Conservation (phyloP, 768 basidiomycete species). For the Mycena haematopus region DNA sequence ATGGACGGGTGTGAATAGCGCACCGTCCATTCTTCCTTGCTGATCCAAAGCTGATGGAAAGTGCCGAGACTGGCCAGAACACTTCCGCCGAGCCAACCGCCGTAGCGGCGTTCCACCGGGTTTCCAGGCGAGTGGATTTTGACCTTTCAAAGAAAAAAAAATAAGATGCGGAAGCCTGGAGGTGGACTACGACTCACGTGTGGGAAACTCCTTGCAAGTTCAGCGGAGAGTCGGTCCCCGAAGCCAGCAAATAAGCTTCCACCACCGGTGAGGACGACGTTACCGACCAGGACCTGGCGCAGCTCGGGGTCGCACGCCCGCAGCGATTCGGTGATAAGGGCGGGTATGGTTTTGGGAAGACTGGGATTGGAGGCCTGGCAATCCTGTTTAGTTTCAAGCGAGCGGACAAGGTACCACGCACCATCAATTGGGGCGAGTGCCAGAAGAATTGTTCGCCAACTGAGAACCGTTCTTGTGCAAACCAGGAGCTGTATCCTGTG, state of each 20-base stretch:
- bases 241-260: constrained; percentile 88
- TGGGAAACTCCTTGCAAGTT: constrained; percentile 76
- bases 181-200: constrained; percentile 60
- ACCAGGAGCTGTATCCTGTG: constrained; percentile 86
- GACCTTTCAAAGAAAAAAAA: constrained; percentile 55
- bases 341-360: constrained; percentile 76
- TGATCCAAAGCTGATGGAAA: constrained; percentile 98
- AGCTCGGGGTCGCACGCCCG: constrained; percentile 90
- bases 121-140: constrained; percentile 95
- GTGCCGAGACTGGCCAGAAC: constrained; percentile 95
- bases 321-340: constrained; percentile 79
- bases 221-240: constrained; percentile 79
- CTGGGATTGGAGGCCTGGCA: constrained; percentile 62
- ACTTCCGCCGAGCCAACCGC: constrained; percentile 95
- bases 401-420: constrained; percentile 36
- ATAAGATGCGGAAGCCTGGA: constrained; percentile 26
- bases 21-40: constrained; percentile 92
- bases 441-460: constrained; percentile 92
- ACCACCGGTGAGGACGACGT: constrained; percentile 96
- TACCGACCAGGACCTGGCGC: constrained; percentile 87
- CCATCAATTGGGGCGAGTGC: constrained; percentile 64
- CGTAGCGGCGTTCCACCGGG: constrained; percentile 86
- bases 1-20: constrained; percentile 33
- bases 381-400: constrained; percentile 9
- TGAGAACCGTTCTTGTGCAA: constrained; percentile 79